Conservation (phyloP, 2,329 filamentous ascomycete species). For the Claviceps digitariae region DNA sequence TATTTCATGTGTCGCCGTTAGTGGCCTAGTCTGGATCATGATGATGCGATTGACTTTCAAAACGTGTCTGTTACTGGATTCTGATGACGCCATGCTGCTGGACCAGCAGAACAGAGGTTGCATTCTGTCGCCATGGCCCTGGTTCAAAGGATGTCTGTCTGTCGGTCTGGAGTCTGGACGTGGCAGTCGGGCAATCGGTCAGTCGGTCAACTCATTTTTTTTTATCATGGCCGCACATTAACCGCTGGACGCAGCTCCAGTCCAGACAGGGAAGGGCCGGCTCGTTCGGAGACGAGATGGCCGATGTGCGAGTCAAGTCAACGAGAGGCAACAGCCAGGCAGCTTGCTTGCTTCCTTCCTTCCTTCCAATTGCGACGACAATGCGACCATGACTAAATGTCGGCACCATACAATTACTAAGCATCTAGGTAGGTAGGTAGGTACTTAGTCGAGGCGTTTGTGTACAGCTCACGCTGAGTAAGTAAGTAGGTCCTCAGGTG, state of each 20-base stretch:
- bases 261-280: not conserved
- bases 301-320: not conserved
- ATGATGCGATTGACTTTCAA: not conserved
- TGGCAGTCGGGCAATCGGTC: too few species aligned
- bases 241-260: not conserved
- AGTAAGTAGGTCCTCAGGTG: too few species aligned
- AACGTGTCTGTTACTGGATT: not conserved
- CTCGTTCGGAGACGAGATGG: not conserved
- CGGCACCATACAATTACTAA: too few species aligned
- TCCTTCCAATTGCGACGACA: not conserved
- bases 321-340: not conserved
- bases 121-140: not conserved
- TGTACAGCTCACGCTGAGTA: too few species aligned
- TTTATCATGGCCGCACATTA: not conserved
- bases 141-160: too few species aligned
- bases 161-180: too few species aligned
- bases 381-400: not conserved
- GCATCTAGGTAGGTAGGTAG: too few species aligned
- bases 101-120: not conserved
- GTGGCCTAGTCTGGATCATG: too few species aligned
- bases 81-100: not conserved
- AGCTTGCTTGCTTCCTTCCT: not conserved
- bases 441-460: too few species aligned
- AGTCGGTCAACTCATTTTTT: too few species aligned
- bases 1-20: not conserved